Evolutionary conservation across 192 early-diverging fungal genomes (phyloP).

Genomic region (Coemansia sp.): DNA sequence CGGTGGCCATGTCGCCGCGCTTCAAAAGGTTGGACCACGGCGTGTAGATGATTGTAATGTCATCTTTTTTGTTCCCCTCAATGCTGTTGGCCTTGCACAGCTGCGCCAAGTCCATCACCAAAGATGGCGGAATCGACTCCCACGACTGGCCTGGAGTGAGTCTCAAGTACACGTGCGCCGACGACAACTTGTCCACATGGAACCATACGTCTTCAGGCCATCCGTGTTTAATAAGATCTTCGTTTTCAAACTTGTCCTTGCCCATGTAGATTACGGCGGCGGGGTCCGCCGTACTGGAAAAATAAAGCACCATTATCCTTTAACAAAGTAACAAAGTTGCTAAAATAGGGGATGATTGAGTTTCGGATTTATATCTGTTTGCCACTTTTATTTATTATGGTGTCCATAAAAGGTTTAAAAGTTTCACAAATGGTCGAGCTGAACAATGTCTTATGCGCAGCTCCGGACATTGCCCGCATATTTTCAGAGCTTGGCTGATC

Average conservation of each 20-base stretch:
- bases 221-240: slow-evolving; percentile 92
- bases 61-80: slow-evolving; percentile 93
- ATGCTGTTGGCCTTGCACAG: slow-evolving; percentile 97
- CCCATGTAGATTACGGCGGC: slow-evolving; percentile 93
- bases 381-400: no score
- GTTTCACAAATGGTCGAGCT: no score
- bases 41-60: slow-evolving; percentile 91
- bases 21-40: slow-evolving; percentile 89
- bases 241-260: slow-evolving; percentile 98
- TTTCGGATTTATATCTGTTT: no score
- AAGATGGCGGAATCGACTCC: slow-evolving; percentile 71
- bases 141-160: slow-evolving; percentile 68
- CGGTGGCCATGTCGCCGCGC: slow-evolving; percentile 90
- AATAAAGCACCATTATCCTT: slow-evolving; percentile 70
- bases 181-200: slow-evolving; percentile 96
- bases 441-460: no score
- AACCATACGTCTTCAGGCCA: slow-evolving; percentile 94
- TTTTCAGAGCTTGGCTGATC: no score
- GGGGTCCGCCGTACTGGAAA: slow-evolving; percentile 68
- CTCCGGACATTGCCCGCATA: no score
- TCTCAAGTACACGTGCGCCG: slow-evolving; percentile 95
- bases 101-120: slow-evolving; percentile 87
- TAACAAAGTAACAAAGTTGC: not conserved
- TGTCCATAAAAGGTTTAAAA: no score
- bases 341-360: no score